Conservation (phyloP, 768 basidiomycete species). For the Royoungia palumana region DNA sequence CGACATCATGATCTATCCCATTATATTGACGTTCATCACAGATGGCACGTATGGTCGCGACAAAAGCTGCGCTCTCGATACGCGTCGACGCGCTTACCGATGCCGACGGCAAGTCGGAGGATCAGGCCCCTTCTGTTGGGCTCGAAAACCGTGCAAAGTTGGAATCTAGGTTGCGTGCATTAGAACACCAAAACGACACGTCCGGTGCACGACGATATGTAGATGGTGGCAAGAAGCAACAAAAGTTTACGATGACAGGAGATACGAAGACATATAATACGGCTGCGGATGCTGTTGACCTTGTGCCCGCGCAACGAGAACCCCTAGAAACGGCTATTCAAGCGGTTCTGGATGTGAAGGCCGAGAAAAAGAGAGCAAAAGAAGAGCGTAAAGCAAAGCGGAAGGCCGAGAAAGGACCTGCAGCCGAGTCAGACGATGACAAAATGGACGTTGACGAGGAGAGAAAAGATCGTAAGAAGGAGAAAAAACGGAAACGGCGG, state of each 20-base stretch:
- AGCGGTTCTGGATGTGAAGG: conserved; percentile 77
- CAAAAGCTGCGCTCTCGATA: conserved; percentile 94
- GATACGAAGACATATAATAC: conserved; percentile 83
- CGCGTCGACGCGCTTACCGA: conserved; percentile 97
- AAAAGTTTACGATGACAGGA: conserved; percentile 76
- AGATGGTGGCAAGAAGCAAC: conserved; percentile 64
- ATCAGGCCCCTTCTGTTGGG: conserved; percentile 80
- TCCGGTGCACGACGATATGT: conserved; percentile 66
- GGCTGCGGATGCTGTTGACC: conserved; percentile 75
- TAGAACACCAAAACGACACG: conserved; percentile 80
- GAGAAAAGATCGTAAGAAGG: conserved; percentile 37
- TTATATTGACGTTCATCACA: conserved; percentile 25
- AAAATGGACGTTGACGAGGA: conserved; percentile 48
- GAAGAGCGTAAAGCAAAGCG: conserved; percentile 75
- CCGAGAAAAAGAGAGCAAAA: conserved; percentile 79
- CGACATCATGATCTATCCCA: background rate
- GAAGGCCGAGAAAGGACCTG: conserved; percentile 50
- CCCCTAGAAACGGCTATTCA: conserved; percentile 74
- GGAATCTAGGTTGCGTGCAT: conserved; percentile 85
- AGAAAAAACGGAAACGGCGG: conserved; percentile 47
- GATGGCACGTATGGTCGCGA: conserved; percentile 99
- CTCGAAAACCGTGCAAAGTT: conserved; percentile 93
- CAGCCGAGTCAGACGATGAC: conserved; percentile 34
- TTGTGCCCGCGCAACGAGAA: conserved; percentile 83
- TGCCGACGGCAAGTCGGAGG: conserved; percentile 83